Base-by-base conservation (phyloP, 2,329 filamentous ascomycete genomes). In the Allantophomopsis cytisporea region DNA sequence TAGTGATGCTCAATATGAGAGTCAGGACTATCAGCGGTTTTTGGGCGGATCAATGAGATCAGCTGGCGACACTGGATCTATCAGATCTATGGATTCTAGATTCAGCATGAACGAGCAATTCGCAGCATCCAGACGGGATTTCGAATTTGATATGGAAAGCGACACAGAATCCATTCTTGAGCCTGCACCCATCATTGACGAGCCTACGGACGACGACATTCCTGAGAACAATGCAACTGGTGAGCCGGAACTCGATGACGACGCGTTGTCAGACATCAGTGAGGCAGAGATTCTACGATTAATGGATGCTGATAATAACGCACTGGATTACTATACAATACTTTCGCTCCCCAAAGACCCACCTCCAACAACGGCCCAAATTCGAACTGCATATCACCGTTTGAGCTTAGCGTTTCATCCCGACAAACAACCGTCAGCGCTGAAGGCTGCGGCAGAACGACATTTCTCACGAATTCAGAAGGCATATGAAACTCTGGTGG, bases 401-500 rank as follows among this genome's bases (percentile, higher is more conserved):
- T 47, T 64, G 40, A 60, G 58, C 7, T 54, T 63, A 17, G 62
- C 57, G 44, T 64, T 65, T 41, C 62, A 65, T 38, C 62, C 62
- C 14, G 62, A 65, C 46, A 64, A 64, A 44, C 62, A 65, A 39
- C 61, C 61, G 4, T 37, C 52, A 31, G 52, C 61, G 32, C 47
- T 59, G 28, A 57, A 52, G 31, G 54, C 60, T 14, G 53, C 55
- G 1, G 61, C 62, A 7, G 46, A 54, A 42, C 47, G 42, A 8
- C 56, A 63, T n/a, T 64, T 62, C 41, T 51, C 47, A 33, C 52
- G 48, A 28, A 60, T 65, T 40, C 54, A 54, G 15, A 53, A 54
- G n/a, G 62, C 62, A 14, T 64, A 64, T 40, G 58, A 61, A 41
- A 58, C 58, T 5, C 53, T 65, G 6, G 51, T 59, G 16, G 60